These are phyloP conservation scores for Lactarius evosmus DNA, from an alignment of 768 basidiomycete species.

Conservation along the genomic window DNA sequence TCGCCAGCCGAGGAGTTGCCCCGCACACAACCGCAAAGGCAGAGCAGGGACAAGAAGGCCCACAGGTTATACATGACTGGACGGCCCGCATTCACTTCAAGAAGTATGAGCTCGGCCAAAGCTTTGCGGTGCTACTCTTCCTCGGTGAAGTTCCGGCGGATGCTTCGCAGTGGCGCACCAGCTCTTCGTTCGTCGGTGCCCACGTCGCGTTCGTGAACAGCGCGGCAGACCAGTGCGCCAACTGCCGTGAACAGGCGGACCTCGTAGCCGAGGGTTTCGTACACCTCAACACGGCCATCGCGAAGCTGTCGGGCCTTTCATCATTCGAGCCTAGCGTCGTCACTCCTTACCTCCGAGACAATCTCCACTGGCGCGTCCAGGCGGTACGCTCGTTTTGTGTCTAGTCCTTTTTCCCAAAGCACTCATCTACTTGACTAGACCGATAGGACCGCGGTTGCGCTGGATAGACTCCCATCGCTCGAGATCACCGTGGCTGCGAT, in stretches of 20 bases:
- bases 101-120: slow-evolving; percentile 43
- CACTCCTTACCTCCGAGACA: slow-evolving; percentile 40
- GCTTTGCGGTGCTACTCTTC: slow-evolving; percentile 49
- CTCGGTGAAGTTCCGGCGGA: slow-evolving; percentile 42
- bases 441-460: slow-evolving; percentile 2
- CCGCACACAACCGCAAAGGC: background rate
- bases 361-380: slow-evolving; percentile 43
- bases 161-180: slow-evolving; percentile 38
- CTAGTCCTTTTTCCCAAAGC: slow-evolving; percentile 35
- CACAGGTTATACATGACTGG: slow-evolving; percentile 38
- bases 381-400: slow-evolving; percentile 34
- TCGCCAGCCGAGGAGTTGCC: slow-evolving; percentile 3
- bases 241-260: slow-evolving; percentile 36
- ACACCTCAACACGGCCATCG: slow-evolving; percentile 41
- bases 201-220: slow-evolving; percentile 44
- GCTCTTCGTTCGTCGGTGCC: slow-evolving; percentile 42
- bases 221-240: slow-evolving; percentile 38
- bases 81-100: slow-evolving; percentile 41
- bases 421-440: background rate
- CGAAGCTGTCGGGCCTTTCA: slow-evolving; percentile 28
- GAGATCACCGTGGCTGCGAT: slow-evolving; percentile 21
- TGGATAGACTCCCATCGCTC: slow-evolving; percentile 15
- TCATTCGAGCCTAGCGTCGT: slow-evolving; percentile 42
- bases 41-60: background rate
- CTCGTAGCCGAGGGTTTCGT: slow-evolving; percentile 44